phyloP scores from a whole-genome alignment of 805 yeast species.

The Yamadazyma philogaea region DNA sequence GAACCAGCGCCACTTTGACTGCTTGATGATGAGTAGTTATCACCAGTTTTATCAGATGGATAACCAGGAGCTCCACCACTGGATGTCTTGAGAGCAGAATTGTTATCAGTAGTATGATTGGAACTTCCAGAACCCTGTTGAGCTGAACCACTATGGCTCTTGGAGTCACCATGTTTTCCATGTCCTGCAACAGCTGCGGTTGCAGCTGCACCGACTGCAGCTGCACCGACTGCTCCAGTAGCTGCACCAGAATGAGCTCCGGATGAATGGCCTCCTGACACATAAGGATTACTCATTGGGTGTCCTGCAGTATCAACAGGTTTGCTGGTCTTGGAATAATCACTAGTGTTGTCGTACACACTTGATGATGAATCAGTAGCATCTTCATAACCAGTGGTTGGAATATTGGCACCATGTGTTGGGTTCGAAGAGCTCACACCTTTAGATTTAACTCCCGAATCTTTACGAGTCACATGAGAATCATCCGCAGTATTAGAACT shows the following conservation, averaged over 20 bases:
- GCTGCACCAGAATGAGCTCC: background rate
- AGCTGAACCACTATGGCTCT: no score
- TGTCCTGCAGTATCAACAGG: background rate
- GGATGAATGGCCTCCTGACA: background rate
- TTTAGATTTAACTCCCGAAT: no score
- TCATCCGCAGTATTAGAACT: no score
- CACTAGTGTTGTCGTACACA: background rate
- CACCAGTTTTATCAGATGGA: conserved; percentile 2
- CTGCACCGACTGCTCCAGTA: background rate
- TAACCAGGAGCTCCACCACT: background rate
- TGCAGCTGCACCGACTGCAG: conserved; percentile 3
- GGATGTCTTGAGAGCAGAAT: background rate
- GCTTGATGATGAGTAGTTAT: conserved; percentile 39
- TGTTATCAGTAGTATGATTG: background rate
- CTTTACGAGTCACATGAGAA: no score
- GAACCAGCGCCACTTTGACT: conserved; percentile 99
- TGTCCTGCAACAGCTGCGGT: conserved; percentile 1
- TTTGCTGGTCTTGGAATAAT: background rate
- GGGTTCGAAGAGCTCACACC: no score
- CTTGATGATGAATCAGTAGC: background rate
- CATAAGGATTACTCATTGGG: background rate
- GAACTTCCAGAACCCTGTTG: no score
- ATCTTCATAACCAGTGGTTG: no score
- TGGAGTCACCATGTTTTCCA: no score
- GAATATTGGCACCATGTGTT: no score